Base-by-base conservation (phyloP, 768 basidiomycete species). In the Leucocoprinus sp. region DNA sequence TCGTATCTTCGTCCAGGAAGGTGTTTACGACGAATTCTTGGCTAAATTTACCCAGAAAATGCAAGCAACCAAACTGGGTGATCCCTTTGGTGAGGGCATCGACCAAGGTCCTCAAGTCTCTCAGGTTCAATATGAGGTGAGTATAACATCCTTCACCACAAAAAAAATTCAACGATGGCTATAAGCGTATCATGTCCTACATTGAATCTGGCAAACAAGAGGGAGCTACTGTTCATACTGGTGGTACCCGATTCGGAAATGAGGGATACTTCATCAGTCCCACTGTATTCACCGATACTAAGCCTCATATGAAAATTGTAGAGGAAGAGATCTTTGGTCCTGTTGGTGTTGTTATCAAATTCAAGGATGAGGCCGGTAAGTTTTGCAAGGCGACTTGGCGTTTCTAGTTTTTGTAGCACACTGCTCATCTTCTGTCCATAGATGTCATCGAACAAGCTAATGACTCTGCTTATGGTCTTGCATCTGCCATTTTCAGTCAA, bases 391-490 rank as follows among this genome's bases (percentile, higher is more conserved):
- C n/a, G n/a, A n/a, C n/a, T n/a, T n/a, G n/a, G n/a, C n/a, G n/a
- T n/a, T n/a, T n/a, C n/a, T n/a, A n/a, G n/a, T n/a, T n/a, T n/a
- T n/a, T n/a, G n/a, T n/a, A n/a, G n/a, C n/a, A n/a, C n/a, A n/a
- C n/a, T n/a, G n/a, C n/a, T n/a, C n/a, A n/a, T n/a, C n/a, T n/a
- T 34, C 49, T 19, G 19, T 9, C 69, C 54, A 76, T 69, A 53
- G 82, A 86, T 47, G 80, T 80, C 29, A 64, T 88, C 53, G 62
- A 60, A 37, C 72, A 77, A 57, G 95, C 91, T 21, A 99, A 99
- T 64, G 83, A 95, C 59, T 84, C 87, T 3, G 27, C 71, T 18
- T 95, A 93, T 61, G 93, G 93, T 48, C 77, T 96, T 36, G 91
- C 90, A 11, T 81, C 86, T 2, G 84, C 85, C 6, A 80, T 98